Evolutionary conservation across 2,329 filamentous ascomycete species (phyloP), one percentile per base, ranked within the genome.

Genomic region (Colletotrichum acutatum): DNA sequence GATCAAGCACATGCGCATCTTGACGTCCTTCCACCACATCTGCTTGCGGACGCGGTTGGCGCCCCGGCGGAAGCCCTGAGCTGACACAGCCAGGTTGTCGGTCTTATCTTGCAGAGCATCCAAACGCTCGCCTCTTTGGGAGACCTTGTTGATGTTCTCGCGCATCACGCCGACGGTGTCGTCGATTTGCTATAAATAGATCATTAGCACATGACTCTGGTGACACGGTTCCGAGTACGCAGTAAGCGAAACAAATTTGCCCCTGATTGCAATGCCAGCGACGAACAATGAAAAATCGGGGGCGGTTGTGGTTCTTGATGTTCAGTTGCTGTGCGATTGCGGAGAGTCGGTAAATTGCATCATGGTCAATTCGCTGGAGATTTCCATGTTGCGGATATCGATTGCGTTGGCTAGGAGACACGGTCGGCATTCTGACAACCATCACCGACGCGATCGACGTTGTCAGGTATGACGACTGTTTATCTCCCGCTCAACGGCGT

Each of bases 1-100:
- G 81, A 97, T 93, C 78, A 99, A 88, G 86, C 96, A 98, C 89
- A 98, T 97, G 84, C 97, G 92, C 97, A 99, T 99, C 91, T 98
- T 98, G 95, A 98, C 97, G 82, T 98, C 96, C 90, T 98, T 98
- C 96, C 95, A 98, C 96, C 96, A 98, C 96, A 98, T 98, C 85
- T 97, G 92, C 89, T 95, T 96, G 84, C 97, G 92, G 78, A 99
- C 96, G 79, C 95, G 90, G 88, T 98, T 99, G 84, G 97, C 97
- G 76, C 97, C 96, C 77, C 95, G 93, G 80, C 95, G 94, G 90
- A 99, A 99, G 75, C 95, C 95, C 84, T 98, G 95, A 72, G 97
- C 96, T 46, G 95, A 98, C 75, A 93, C 91, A 74, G 95, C 95
- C 77, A 99, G 90, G 85, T 97, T 97, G 86, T 98, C 92, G 76